phyloP scores from a whole-genome alignment of 2,329 filamentous ascomycete species.

The Diaporthe velutina region DNA sequence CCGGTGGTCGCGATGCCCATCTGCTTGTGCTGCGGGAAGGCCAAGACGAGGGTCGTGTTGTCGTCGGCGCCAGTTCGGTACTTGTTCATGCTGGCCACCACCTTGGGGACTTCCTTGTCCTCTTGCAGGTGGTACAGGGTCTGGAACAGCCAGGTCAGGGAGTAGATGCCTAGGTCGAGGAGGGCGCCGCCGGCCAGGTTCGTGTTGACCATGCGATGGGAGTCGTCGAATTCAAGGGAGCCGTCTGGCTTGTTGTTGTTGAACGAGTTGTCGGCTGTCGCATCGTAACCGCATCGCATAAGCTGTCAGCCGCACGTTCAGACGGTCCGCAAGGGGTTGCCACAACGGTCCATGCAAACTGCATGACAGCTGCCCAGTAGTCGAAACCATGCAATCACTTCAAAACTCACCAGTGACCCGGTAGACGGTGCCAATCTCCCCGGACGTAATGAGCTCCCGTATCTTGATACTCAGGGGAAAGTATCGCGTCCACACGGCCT shows the following conservation, averaged over 20 bases:
- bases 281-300: background rate
- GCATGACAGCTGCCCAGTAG: conserved; percentile 15
- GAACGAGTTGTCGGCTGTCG: conserved; percentile 70
- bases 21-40: conserved; percentile 76
- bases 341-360: background rate
- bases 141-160: conserved; percentile 92
- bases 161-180: conserved; percentile 89
- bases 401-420: conserved; percentile 64
- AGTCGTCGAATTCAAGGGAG: conserved; percentile 67
- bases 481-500: conserved; percentile 91
- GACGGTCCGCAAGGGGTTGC: conserved; percentile 4
- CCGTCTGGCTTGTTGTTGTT: conserved; percentile 69
- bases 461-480: conserved; percentile 86
- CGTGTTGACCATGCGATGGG: conserved; percentile 83
- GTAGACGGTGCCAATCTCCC: conserved; percentile 71
- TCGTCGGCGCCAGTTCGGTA: conserved; percentile 83
- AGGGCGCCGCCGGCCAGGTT: conserved; percentile 86
- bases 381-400: conserved; percentile 4
- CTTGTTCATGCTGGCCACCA: conserved; percentile 78
- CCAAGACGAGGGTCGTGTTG: conserved; percentile 81
- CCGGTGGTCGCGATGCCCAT: conserved; percentile 80
- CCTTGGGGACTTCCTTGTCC: conserved; percentile 74
- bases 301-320: conserved; percentile 14
- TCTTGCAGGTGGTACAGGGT: conserved; percentile 86
- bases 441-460: conserved; percentile 71